Percentiles rank a stretch among this genome's conserved stretches.
These are phyloP conservation scores for Boehmeria nivea DNA, from an alignment of 306 rosid genomes.

Conservation along the genomic window DNA sequence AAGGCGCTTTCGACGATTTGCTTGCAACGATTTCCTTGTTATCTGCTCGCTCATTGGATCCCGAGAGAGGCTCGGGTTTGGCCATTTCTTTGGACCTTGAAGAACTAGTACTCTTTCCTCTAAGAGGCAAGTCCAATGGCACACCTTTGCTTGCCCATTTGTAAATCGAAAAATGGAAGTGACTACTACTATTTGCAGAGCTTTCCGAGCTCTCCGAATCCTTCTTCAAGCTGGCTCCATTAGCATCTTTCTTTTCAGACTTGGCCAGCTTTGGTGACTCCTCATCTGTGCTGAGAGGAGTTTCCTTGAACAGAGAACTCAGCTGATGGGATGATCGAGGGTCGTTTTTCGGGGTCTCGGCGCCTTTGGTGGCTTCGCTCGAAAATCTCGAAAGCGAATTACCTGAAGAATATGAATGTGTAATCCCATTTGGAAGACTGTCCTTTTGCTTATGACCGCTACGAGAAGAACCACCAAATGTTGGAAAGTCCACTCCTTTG, in stretches of 20 bases:
- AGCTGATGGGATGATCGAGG: constrained; percentile 27
- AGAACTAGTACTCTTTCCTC: constrained; percentile 49
- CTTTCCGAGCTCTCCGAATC: constrained; percentile 30
- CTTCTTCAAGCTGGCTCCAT: constrained; percentile 30
- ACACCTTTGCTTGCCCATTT: constrained; percentile 92
- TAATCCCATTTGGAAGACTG: constrained; percentile 29
- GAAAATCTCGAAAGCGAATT: constrained; percentile 50
- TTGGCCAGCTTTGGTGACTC: constrained; percentile 20
- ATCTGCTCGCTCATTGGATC: constrained; percentile 22
- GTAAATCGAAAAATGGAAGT: constrained; percentile 91
- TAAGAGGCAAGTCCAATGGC: constrained; percentile 53
- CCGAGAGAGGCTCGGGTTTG: constrained; percentile 36
- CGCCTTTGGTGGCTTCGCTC: constrained; percentile 30
- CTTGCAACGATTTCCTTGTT: constrained; percentile 22
- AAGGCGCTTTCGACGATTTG: constrained; percentile 20
- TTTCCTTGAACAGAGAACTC: constrained; percentile 38
- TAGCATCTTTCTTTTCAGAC: constrained; percentile 31
- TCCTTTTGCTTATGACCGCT: too few relatives aligned
- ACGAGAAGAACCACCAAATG: constrained; percentile 47
- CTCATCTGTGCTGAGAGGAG: constrained; percentile 9
- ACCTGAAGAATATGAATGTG: constrained; percentile 35
- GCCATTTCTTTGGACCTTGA: constrained; percentile 42
- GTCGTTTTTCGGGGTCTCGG: constrained; percentile 33
- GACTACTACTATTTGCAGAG: constrained; percentile 29
- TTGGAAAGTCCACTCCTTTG: constrained; percentile 44